Evolutionary conservation across 1,284 basidiomycete species (phyloP), one percentile per base, ranked within the genome.

Genomic region (Leccinum fuscescens): DNA sequence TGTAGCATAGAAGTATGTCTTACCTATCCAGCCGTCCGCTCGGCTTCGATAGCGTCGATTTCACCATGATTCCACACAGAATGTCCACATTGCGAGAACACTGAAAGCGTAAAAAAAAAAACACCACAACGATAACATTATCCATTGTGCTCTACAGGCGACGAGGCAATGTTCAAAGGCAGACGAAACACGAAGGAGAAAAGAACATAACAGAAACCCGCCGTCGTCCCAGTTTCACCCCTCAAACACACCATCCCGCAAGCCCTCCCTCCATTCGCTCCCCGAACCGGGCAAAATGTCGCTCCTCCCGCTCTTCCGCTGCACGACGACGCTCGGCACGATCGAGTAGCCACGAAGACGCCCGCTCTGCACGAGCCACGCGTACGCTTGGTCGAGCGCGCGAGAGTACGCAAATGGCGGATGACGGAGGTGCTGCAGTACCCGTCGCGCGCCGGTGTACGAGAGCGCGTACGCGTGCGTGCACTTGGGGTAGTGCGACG

Each of bases 351-450:
- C 78, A 53, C 77, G 80, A 39, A 90, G 62, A 44, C 83, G 76
- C 6, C 79, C 78, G 55, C 77, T 83, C 63, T 77, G 69, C 14
- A 92, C 78, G 27, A 93, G 79, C 85, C 88, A 91, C 1, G 86
- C 78, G 24, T 88, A 76, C 4, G 88, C 89, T 65, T 91, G 89
- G 65, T 93, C 88, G 58, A 90, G 80, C 0, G 90, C 87, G 9
- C 91, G 84, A 2, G 89, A 89, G 67, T 90, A 92, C 1, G 88
- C 86, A 66, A 92, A 92, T 0, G 82, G 84, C 20, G 85, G 77
- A 64, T 86, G 76, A 0, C 75, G 78, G 6, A 89, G 76, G 65
- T 88, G 80, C 9, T 78, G 74, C 2, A 84, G 73, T 6, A 88
- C 75, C 15, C 80, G 20, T 24, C 46, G 46, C 0, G 22, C 46